Percentiles rank a stretch among this genome's conserved stretches.
These are phyloP conservation scores for Euphorbia schlechtendalii DNA, from an alignment of 441 rosid genomes.

Conservation along the genomic window DNA sequence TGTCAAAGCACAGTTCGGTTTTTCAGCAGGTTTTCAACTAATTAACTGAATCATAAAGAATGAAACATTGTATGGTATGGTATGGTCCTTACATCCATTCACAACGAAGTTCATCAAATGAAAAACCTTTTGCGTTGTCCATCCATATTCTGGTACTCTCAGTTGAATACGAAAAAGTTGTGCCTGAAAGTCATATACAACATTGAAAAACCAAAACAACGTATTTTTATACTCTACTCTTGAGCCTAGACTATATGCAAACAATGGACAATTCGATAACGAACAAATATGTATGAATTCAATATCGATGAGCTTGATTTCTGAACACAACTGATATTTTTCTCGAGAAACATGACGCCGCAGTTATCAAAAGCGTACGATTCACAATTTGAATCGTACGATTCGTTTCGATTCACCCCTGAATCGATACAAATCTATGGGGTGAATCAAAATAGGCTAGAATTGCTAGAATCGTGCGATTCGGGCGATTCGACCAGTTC, in stretches of 20 bases:
- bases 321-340: not conserved
- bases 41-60: constrained; percentile 6
- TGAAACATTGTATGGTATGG: not conserved
- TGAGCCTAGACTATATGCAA: too few relatives aligned
- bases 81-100: constrained; percentile 50
- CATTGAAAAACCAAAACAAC: not conserved
- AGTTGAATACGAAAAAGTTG: constrained; percentile 65
- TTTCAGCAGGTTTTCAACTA: constrained; percentile 13
- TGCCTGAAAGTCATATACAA: constrained; percentile 30
- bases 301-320: not conserved
- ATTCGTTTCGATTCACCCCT: too few relatives aligned
- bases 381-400: too few relatives aligned
- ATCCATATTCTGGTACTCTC: constrained; percentile 75
- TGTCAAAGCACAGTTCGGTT: constrained; percentile 19
- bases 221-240: not conserved
- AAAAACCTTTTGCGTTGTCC: constrained; percentile 84
- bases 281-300: not conserved
- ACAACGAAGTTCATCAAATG: constrained; percentile 77
- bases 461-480: too few relatives aligned
- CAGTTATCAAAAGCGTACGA: too few relatives aligned
- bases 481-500: too few relatives aligned
- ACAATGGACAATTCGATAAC: not conserved
- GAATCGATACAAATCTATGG: too few relatives aligned
- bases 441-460: too few relatives aligned
- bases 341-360: not conserved